These are phyloP conservation scores for Penicillium roqueforti DNA, from an alignment of 495 filamentous ascomycete species.

Conservation along the genomic window DNA sequence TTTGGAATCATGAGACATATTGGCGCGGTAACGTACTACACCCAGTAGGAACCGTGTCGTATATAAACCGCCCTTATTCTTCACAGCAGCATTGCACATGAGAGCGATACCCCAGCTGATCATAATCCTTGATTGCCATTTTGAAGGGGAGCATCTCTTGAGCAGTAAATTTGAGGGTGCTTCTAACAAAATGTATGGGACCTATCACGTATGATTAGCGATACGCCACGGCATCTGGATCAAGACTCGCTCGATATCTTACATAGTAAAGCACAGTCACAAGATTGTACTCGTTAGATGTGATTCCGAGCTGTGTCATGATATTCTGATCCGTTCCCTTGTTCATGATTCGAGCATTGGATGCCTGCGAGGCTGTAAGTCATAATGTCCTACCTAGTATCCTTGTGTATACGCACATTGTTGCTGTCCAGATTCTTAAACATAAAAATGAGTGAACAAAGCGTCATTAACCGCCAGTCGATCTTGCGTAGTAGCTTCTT, in stretches of 20 bases:
- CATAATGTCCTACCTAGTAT: too few relatives aligned
- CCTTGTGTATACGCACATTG: slow-evolving; percentile 28
- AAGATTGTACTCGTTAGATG: slow-evolving; percentile 28
- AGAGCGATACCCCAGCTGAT: slow-evolving; percentile 34
- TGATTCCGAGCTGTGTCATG: slow-evolving; percentile 36
- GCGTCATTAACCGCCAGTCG: slow-evolving; percentile 44
- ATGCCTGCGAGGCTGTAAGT: slow-evolving; percentile 20
- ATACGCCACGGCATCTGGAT: background rate
- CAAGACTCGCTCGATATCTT: background rate
- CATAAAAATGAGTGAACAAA: slow-evolving; percentile 43
- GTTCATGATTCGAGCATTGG: slow-evolving; percentile 41
- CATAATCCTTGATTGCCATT: slow-evolving; percentile 37
- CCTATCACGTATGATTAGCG: slow-evolving; percentile 18
- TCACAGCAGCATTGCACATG: slow-evolving; percentile 33
- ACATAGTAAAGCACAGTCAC: slow-evolving; percentile 30
- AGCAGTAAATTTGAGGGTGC: slow-evolving; percentile 36
- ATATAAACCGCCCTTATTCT: slow-evolving; percentile 28
- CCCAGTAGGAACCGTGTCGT: slow-evolving; percentile 35
- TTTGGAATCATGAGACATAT: background rate
- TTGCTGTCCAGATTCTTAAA: slow-evolving; percentile 41
- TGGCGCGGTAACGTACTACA: slow-evolving; percentile 8
- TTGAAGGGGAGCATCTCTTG: slow-evolving; percentile 29
- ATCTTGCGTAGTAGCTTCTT: slow-evolving; percentile 40
- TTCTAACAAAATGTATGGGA: slow-evolving; percentile 45
- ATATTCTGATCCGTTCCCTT: slow-evolving; percentile 36